Percentiles rank a stretch among this genome's conserved stretches.
These are phyloP conservation scores for Sporothrix sp. DNA, from an alignment of 2,329 filamentous ascomycete genomes.

Conservation along the genomic window DNA sequence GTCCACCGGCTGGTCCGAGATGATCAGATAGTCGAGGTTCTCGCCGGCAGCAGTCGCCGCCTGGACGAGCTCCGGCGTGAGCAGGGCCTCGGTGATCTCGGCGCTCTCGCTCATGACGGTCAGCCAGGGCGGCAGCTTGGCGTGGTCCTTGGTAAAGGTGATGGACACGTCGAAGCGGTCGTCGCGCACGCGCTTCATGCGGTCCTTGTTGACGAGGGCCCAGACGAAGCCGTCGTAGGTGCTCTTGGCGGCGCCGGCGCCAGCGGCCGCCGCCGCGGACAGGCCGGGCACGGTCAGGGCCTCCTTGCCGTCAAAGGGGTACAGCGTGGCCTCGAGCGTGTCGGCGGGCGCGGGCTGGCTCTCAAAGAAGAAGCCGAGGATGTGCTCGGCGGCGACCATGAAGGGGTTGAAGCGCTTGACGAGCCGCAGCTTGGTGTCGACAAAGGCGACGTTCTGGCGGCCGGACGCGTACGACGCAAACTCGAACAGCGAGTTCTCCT, in stretches of 20 bases:
- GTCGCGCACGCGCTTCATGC: constrained; percentile 81
- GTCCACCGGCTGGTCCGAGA: constrained; percentile 81
- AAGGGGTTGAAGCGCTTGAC: constrained; percentile 81
- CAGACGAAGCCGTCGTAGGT: constrained; percentile 86
- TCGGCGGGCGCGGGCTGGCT: constrained; percentile 60
- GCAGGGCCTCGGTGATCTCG: constrained; percentile 78
- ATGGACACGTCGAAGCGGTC: constrained; percentile 92
- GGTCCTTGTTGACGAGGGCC: constrained; percentile 88
- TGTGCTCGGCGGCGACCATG: constrained; percentile 49
- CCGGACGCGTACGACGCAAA: constrained; percentile 83
- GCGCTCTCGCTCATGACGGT: constrained; percentile 96
- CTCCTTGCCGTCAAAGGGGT: constrained; percentile 91
- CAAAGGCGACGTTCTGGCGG: constrained; percentile 82
- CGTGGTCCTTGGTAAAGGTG: constrained; percentile 83
- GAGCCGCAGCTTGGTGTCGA: constrained; percentile 74
- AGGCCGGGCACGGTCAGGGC: constrained; percentile 57
- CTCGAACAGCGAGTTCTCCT: constrained; percentile 81
- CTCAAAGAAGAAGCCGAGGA: constrained; percentile 71
- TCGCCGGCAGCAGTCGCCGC: constrained; percentile 74
- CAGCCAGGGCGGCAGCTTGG: constrained; percentile 80
- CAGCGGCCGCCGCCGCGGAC: too few species aligned
- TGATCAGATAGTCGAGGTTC: constrained; percentile 73
- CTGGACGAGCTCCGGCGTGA: constrained; percentile 79
- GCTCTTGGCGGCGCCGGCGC: constrained; percentile 54
- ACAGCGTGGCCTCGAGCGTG: constrained; percentile 64